Percentiles rank a stretch among this genome's conserved stretches.
phyloP scores from a whole-genome alignment of 768 basidiomycete genomes.

The Boletus tomentosulus region DNA sequence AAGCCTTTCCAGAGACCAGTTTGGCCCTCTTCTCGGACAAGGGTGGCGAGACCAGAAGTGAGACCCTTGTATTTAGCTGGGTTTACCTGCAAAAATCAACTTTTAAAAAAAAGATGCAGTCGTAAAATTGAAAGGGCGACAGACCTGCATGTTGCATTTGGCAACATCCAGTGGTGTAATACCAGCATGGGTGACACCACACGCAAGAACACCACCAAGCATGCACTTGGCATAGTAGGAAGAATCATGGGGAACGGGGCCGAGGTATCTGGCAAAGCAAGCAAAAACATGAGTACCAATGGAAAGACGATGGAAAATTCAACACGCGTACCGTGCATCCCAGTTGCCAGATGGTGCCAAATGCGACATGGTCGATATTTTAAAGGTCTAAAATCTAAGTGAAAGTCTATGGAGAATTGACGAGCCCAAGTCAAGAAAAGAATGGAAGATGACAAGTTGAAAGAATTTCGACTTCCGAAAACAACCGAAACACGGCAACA shows the following conservation, averaged over 20 bases:
- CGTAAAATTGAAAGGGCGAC: conserved; percentile 11
- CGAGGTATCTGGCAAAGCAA: conserved; percentile 45
- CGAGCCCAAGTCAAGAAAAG: not conserved
- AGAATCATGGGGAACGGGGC: conserved; percentile 71
- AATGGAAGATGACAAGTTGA: not conserved
- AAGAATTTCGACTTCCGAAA: not conserved
- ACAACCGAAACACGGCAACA: not conserved
- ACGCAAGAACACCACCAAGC: conserved; percentile 84
- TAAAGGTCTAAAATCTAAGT: conserved; percentile 17
- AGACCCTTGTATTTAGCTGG: conserved; percentile 73
- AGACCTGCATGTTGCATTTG: conserved; percentile 89
- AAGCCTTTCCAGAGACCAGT: conserved; percentile 92
- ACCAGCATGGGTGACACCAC: conserved; percentile 84
- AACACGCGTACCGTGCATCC: conserved; percentile 61
- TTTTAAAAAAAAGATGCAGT: not conserved
- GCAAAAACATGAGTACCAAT: not conserved
- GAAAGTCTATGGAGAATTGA: conserved; percentile 27
- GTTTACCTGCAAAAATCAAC: conserved; percentile 50
- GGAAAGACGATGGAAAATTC: not conserved
- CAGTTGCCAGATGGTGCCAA: conserved; percentile 55
- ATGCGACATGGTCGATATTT: conserved; percentile 41
- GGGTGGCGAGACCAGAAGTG: conserved; percentile 52
- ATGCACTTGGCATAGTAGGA: conserved; percentile 82
- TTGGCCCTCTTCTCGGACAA: conserved; percentile 77
- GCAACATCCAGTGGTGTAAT: conserved; percentile 86